Evolutionary conservation across 768 basidiomycete genomes (phyloP), one percentile per base, ranked within the genome.

Genomic region (Serpula lacrymans): DNA sequence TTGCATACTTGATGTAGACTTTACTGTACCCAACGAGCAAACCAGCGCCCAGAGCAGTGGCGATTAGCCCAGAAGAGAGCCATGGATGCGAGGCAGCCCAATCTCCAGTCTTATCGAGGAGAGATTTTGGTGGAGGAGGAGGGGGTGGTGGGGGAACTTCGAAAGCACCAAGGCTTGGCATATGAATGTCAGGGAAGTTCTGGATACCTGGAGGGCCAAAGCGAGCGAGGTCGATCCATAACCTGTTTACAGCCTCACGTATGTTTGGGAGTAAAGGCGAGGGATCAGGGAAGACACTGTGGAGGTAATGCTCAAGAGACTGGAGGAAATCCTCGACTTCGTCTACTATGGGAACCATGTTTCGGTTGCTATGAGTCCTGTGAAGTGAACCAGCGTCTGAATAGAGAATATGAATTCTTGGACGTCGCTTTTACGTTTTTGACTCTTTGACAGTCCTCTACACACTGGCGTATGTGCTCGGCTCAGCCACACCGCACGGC

Each of bases 191-290:
- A 9, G 70, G 67, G 16, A 76, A 53, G 35, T 63, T 40, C 16
- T 71, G 63, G 10, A 69, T 43, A n/a, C 60, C 58, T 45, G 67
- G 60, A 13, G 84, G 87, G 17, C 89, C 88, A 58, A 86, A 89
- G 42, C 89, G 81, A 34, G 84, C 74, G 46, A 92, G 77, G 54
- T 92, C 88, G 17, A 77, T 62, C 84, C 85, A 89, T 41, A 90
- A 68, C 18, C 80, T 74, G 48, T 84, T 74, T 16, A 82, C 60
- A 22, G 78, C 72, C 45, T 88, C 82, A 42, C 77, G 75, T 34
- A 88, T 65, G 49, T 71, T 77, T 28, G 81, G 78, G 33, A 88
- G 64, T 51, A 78, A 77, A 22, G 77, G 70, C 0, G 78, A 74
- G 4, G 76, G 80, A 12, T 76, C 65, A 30, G 74, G 64, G 17